These are phyloP conservation scores for Trichothecium sympodiale DNA, from an alignment of 2,329 filamentous ascomycete genomes.

Conservation along the genomic window DNA sequence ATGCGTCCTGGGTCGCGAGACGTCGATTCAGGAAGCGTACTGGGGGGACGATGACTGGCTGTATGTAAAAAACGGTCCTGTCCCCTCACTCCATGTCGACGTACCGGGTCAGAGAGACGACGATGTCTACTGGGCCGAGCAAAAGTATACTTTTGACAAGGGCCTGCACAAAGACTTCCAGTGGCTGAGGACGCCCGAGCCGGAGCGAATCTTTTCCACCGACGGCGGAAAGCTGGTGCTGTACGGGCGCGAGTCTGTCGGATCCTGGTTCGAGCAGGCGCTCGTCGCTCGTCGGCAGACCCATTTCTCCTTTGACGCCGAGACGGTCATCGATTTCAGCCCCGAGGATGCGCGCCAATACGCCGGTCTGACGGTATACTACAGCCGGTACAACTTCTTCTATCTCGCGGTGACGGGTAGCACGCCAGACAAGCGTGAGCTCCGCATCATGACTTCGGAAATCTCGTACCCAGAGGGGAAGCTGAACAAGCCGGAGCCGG, in stretches of 20 bases:
- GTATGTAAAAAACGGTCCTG: conserved; percentile 46
- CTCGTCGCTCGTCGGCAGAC: conserved; percentile 43
- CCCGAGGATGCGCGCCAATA: conserved; percentile 49
- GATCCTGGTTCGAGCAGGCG: conserved; percentile 49
- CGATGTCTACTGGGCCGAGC: conserved; percentile 35
- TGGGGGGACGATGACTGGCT: conserved; percentile 52
- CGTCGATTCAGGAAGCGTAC: conserved; percentile 45
- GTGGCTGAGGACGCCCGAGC: conserved; percentile 45
- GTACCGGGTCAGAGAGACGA: conserved; percentile 37
- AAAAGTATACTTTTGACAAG: conserved; percentile 33
- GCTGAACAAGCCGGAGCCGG: conserved; percentile 29
- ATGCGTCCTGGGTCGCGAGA: conserved; percentile 44
- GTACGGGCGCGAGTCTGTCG: conserved; percentile 38
- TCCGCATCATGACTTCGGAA: conserved; percentile 46
- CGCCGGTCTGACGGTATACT: conserved; percentile 50
- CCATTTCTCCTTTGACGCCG: conserved; percentile 50
- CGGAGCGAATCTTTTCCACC: conserved; percentile 38
- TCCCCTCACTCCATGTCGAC: conserved; percentile 41
- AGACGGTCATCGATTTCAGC: conserved; percentile 41
- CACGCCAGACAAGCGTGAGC: conserved; percentile 42
- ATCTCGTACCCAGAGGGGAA: conserved; percentile 41
- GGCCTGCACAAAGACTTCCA: conserved; percentile 42
- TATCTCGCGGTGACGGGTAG: conserved; percentile 49
- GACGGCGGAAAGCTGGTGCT: conserved; percentile 30
- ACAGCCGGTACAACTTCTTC: conserved; percentile 55